Base-by-base conservation (phyloP, 2,329 filamentous ascomycete genomes). In the Fusarium floridanum region DNA sequence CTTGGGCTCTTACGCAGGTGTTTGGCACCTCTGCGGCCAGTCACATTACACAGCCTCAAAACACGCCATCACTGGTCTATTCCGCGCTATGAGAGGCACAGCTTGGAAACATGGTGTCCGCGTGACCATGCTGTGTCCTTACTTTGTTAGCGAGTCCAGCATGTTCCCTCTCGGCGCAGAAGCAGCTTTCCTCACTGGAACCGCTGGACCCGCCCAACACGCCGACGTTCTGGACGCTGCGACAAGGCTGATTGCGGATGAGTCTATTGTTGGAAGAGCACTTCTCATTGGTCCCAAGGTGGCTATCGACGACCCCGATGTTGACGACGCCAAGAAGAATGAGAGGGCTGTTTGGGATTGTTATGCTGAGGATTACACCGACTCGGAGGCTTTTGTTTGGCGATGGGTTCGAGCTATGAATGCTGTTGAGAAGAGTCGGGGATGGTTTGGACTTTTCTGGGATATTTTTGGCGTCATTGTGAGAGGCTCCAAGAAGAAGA, bases 271-370 rank as follows among this genome's bases (percentile, higher is more conserved):
- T n/a, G 64, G 64, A 16, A 66, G 64, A 22, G 64, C 64, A 2
- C 6, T 66, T 6, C 55, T 66, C 17, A 48, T 66, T 11, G 64
- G 64, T 2, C 64, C 64, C 20, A 41, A 61, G 24, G 29, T 66
- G 17, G 55, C 55, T n/a, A 60, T 66, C 5, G 41, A 50, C 6
- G 64, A 55, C 11, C n/a, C 29, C 8, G 56, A 53, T 2, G 56
- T 29, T 9, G 22, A 55, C 5, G 20, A 37, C 11, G 22, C 24
- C 1, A 64, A 32, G 39, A 16, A 37, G 22, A n/a, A 43, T 5
- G 64, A 66, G 56, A 61, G 39, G 3, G 64, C 64, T 1, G 64
- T 66, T 41, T 61, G 64, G 64, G 64, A 61, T 24, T 66, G 64
- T n/a, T 66, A 66, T 24, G 64, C 64, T 0, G 64, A 66, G 3